These are phyloP conservation scores for Metahyphopichia silvanorum DNA, from an alignment of 805 yeast genomes.

Conservation along the genomic window DNA sequence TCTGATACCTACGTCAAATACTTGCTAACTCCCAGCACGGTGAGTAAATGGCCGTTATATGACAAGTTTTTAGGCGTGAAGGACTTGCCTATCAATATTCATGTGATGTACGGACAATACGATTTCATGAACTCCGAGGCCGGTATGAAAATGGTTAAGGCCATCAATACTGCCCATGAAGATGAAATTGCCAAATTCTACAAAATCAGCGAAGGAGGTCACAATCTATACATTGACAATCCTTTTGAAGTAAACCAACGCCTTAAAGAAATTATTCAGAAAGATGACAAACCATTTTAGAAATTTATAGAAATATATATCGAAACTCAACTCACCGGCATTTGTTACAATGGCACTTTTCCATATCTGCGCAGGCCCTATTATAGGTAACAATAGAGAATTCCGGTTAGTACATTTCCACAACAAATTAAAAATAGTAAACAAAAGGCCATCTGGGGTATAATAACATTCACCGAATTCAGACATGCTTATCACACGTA, in stretches of 20 bases:
- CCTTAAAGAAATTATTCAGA: slow-evolving; percentile 13
- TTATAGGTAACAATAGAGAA: too few species aligned
- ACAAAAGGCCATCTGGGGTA: too few species aligned
- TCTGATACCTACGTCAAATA: slow-evolving; percentile 45
- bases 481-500: too few species aligned
- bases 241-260: slow-evolving; percentile 39
- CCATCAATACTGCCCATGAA: slow-evolving; percentile 15
- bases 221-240: slow-evolving; percentile 42
- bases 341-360: too few species aligned
- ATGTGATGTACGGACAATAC: slow-evolving; percentile 62
- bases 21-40: slow-evolving; percentile 53
- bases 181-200: slow-evolving; percentile 18
- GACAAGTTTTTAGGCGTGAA: slow-evolving; percentile 43
- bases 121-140: slow-evolving; percentile 73
- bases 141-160: slow-evolving; percentile 35
- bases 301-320: too few species aligned
- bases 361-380: too few species aligned
- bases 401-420: too few species aligned
- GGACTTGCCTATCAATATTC: slow-evolving; percentile 23
- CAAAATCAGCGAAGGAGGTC: slow-evolving; percentile 37
- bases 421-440: too few species aligned
- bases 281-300: neutral
- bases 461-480: too few species aligned
- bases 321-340: too few species aligned
- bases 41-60: slow-evolving; percentile 62